Evolutionary conservation across 371 early-diverging fungal species (phyloP), one percentile per base, ranked within the genome.

Genomic region (Dichotomocladium elegans): DNA sequence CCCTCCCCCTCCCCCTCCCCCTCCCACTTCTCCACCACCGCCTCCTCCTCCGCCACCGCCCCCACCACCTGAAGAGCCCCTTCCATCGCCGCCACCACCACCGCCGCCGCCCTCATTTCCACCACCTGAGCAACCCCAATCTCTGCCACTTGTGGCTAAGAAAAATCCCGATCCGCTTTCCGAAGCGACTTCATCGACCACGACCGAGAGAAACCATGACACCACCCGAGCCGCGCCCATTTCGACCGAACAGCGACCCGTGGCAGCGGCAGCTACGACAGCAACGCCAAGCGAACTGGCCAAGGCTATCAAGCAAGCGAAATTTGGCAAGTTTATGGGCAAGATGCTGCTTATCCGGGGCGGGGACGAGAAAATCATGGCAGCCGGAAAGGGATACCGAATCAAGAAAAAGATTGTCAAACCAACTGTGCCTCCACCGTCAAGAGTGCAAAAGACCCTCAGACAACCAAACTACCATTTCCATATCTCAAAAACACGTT

Each of bases 321-420:
- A 63, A 29, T 69, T 64, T 43, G 70, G 65, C 8, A 55, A 31
- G 34, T 69, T 69, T 24, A 69, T 69, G 70, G 70, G 70, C 19
- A 65, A 64, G 33, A 17, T 69, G 51, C 33, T 69, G 21, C 51
- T 69, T 10, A 35, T 43, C 37, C 43, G 33, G 37, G 28, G 33
- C 41, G 29, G 22, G 17, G 48, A 48, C 11, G 35, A 41, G 2
- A 40, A 40, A 8, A 10, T 31, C 1, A 40, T 3, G 12, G 24
- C 17, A 50, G 10, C 44, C 24, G 33, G 15, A 14, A 31, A 15
- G 34, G 29, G 15, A 12, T n/a, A n/a, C n/a, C n/a, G n/a, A n/a
- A n/a, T n/a, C n/a, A n/a, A n/a, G n/a, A n/a, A n/a, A n/a, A n/a
- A n/a, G n/a, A n/a, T n/a, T n/a, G n/a, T n/a, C n/a, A n/a, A n/a